Base-by-base conservation (phyloP, 2,329 filamentous ascomycete species). In the Orbilia oligospora region DNA sequence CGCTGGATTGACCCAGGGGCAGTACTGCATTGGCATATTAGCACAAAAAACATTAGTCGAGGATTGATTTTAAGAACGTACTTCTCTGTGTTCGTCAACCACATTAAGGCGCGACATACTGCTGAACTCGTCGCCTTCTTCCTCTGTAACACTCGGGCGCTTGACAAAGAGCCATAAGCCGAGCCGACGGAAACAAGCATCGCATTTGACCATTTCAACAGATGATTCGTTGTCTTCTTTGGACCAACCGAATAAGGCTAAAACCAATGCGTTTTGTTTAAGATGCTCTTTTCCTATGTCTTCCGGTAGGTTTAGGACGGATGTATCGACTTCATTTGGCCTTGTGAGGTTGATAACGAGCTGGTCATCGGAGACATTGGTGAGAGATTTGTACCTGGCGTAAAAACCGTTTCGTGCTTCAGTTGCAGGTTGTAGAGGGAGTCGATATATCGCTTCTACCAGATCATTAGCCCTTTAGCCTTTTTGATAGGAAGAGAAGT, bases 151-250 rank as follows among this genome's bases (percentile, higher is more conserved):
- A 33, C 91, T 88, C 81, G 89, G 89, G 84, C 91, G 94, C 84
- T 90, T 91, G 82, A 90, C 92, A 84, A 97, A 98, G 87, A 99
- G 91, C 96, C 96, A 99, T 1, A 99, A 87, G 0, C 96, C 96
- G 0, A 98, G 87, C 0, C 94, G 90, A 76, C 96, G 90, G 82
- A 97, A 92, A 83, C 96, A 99, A 20, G 93, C 92, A 75, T 91
- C 88, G 84, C 96, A 99, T 3, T 90, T 90, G 5, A 92, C 91
- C 16, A 95, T 89, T 56, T 79, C 76, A 6, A 79, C 71, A 9
- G 76, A 73, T 5, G 70, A 70, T 44, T 71, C 64, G 77, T 93
- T 92, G 83, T 90, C 84, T 63, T 83, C 83, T 49, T 90, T 90
- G 82, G 93, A 89, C 92, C 93, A 95, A 38, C 93, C 93, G 75